Conservation (phyloP, 352 stramenopile species). For the Lagenidium sp. region DNA sequence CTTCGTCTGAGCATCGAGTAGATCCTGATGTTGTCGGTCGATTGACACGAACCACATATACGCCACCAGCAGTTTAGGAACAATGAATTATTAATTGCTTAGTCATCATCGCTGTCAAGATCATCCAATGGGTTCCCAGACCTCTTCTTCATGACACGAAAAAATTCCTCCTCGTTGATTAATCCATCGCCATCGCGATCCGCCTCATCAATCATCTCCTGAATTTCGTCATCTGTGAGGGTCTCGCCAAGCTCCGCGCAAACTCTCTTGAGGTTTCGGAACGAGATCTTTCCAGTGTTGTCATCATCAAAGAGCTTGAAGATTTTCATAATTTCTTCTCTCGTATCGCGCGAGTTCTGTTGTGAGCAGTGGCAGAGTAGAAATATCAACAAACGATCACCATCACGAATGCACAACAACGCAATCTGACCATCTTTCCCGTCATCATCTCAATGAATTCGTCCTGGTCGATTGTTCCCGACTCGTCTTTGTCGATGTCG, state of each 20-base stretch:
- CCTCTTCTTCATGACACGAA: slow-evolving; percentile 94
- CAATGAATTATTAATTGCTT: no score
- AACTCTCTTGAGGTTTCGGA: slow-evolving; percentile 92
- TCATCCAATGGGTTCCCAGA: slow-evolving; percentile 90
- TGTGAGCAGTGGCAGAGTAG: background rate
- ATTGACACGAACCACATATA: no score
- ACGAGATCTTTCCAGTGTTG: slow-evolving; percentile 92
- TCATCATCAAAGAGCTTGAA: slow-evolving; percentile 96
- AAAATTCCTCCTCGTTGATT: slow-evolving; percentile 95
- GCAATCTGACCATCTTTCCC: slow-evolving; percentile 87
- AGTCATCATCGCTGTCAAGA: slow-evolving; percentile 87
- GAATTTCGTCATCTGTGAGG: slow-evolving; percentile 72
- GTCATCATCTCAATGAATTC: slow-evolving; percentile 96
- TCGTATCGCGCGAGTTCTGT: slow-evolving; percentile 77
- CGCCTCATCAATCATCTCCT: slow-evolving; percentile 95
- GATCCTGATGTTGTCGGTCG: background rate
- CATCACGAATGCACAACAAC: no score
- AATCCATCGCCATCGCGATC: slow-evolving; percentile 90
- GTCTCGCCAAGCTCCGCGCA: slow-evolving; percentile 76
- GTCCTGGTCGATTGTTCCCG: slow-evolving; percentile 80
- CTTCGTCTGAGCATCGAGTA: slow-evolving; percentile 1
- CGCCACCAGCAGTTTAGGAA: no score
- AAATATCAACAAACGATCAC: no score
- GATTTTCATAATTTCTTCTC: slow-evolving; percentile 92
- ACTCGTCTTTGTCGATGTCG: slow-evolving; percentile 93